A percentile compares a stretch with the other conserved stretches of the same genome.
Conservation (phyloP, 169 alveolate species). For the Cryptosporidium sp. region DNA sequence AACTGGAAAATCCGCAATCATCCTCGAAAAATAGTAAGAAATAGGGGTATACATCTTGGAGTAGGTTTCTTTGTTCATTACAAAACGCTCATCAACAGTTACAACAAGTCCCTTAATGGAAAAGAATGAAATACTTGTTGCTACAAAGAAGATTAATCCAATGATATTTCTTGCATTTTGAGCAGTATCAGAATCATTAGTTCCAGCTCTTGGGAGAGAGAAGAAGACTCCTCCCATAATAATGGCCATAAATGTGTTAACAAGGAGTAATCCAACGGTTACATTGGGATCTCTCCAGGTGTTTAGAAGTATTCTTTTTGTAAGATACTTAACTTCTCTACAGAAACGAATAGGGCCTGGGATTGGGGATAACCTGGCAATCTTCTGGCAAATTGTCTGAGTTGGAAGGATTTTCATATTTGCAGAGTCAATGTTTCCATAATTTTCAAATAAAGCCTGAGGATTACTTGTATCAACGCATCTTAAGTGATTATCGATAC, state of each 20-base stretch:
- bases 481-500: conserved; percentile 47
- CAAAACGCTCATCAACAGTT: conserved; percentile 54
- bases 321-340: conserved; percentile 48
- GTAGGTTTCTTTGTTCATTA: conserved; percentile 61
- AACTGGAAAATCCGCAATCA: conserved; percentile 58
- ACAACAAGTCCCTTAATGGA: conserved; percentile 42
- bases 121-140: conserved; percentile 44
- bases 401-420: conserved; percentile 64
- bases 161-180: conserved; percentile 61
- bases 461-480: conserved; percentile 68
- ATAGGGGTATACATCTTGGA: conserved; percentile 71
- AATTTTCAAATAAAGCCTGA: conserved; percentile 52
- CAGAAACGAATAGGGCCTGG: conserved; percentile 60
- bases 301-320: conserved; percentile 30
- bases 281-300: conserved; percentile 67
- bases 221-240: conserved; percentile 64
- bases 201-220: conserved; percentile 45
- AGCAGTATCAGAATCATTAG: conserved; percentile 11
- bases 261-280: conserved; percentile 32
- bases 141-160: conserved; percentile 53
- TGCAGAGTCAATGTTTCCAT: conserved; percentile 52
- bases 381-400: conserved; percentile 33
- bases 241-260: conserved; percentile 40
- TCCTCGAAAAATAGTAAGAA: conserved; percentile 57
- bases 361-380: conserved; percentile 67